Conservation (phyloP, 2,329 filamentous ascomycete genomes). For the Diaporthe caulivora region DNA sequence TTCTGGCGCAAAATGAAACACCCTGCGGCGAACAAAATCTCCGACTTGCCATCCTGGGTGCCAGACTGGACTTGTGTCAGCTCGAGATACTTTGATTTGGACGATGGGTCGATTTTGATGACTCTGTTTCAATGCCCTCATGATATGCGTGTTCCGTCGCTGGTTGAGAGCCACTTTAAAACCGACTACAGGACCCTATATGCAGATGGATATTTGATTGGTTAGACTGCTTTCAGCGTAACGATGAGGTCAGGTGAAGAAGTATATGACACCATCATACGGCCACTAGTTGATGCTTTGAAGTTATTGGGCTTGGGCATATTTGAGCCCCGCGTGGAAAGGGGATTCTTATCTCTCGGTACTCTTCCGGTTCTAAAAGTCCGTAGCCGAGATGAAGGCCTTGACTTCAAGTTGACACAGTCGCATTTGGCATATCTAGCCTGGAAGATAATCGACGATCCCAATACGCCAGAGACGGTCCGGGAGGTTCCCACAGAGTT, state of each 20-base stretch:
- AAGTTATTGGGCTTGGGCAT: not conserved
- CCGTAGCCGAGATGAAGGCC: not conserved
- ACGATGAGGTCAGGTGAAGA: not conserved
- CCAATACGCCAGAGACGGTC: not conserved
- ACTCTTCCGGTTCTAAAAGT: not conserved
- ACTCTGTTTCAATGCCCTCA: not conserved
- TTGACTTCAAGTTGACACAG: not conserved
- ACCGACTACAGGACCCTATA: not conserved
- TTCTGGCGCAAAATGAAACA: not conserved
- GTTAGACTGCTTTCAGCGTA: not conserved
- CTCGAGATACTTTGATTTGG: not conserved
- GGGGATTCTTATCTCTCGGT: not conserved
- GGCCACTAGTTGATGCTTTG: not conserved
- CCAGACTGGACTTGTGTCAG: not conserved
- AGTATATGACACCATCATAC: not conserved
- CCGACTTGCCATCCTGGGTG: not conserved
- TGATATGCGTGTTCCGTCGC: not conserved
- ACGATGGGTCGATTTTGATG: not conserved
- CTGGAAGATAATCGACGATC: not conserved
- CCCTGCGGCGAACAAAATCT: not conserved
- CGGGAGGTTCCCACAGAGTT: not conserved
- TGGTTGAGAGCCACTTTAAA: not conserved
- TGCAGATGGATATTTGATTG: not conserved
- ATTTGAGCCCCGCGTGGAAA: not conserved
- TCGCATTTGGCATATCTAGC: not conserved